Percentiles rank a stretch among this genome's conserved stretches.
Evolutionary conservation across 306 rosid genomes (phyloP).

Genomic region (Cercis canadensis): DNA sequence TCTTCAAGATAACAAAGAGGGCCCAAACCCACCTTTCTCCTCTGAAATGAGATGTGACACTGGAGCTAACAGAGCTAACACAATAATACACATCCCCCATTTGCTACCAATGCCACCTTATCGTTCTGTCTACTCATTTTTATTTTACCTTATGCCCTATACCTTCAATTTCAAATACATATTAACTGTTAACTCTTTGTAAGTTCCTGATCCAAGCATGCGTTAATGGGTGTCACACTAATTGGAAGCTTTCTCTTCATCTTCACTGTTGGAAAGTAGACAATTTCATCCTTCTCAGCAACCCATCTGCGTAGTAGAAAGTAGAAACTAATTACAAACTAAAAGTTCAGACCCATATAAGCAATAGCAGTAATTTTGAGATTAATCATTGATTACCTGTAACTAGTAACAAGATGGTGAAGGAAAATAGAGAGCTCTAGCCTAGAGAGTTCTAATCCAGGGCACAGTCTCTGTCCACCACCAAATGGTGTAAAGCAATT

Average conservation of each 20-base stretch:
- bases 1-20: constrained; percentile 25
- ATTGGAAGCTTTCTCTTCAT: constrained; percentile 81
- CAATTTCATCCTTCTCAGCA: constrained; percentile 66
- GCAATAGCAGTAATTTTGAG: no score
- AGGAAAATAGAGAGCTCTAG: constrained; percentile 72
- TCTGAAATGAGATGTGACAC: constrained; percentile 47
- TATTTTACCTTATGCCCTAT: neutral
- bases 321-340: neutral
- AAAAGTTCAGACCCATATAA: neutral
- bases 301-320: constrained; percentile 60
- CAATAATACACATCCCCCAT: constrained; percentile 29
- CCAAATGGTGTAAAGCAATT: constrained; percentile 80
- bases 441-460: constrained; percentile 86
- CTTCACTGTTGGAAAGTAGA: constrained; percentile 82
- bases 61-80: constrained; percentile 39
- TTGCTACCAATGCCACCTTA: constrained; percentile 24
- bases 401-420: constrained; percentile 69
- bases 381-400: constrained; percentile 47
- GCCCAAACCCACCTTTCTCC: constrained; percentile 36
- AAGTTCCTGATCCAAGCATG: no score
- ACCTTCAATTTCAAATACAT: no score
- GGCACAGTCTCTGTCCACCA: constrained; percentile 92
- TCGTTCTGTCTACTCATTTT: constrained; percentile 4
- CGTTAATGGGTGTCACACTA: constrained; percentile 46
- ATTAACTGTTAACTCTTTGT: no score